Conservation (phyloP, 768 basidiomycete species). For the Basidioascus undulatus region DNA sequence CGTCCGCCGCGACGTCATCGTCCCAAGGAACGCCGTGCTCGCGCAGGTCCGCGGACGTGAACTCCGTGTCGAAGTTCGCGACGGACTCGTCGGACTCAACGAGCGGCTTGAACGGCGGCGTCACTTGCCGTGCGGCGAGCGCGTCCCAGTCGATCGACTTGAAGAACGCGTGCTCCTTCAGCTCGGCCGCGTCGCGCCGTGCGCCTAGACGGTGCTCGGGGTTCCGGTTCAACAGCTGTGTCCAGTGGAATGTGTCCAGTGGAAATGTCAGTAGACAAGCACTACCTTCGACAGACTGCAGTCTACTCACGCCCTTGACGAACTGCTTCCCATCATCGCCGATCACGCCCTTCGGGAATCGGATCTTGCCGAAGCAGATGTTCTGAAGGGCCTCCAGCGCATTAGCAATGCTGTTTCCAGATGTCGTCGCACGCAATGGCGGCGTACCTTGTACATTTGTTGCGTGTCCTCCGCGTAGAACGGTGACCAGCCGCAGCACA, state of each 20-base stretch:
- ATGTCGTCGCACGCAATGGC: too few species aligned
- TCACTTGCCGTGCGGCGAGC: constrained; percentile 62
- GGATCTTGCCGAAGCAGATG: constrained; percentile 94
- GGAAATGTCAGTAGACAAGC: background rate
- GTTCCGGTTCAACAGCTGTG: constrained; percentile 83
- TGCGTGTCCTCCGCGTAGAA: constrained; percentile 99
- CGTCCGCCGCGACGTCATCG: constrained; percentile 21
- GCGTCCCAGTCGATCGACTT: constrained; percentile 72
- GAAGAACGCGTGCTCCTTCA: constrained; percentile 94
- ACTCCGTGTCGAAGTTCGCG: constrained; percentile 95
- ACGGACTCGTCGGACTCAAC: constrained; percentile 97
- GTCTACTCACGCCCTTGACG: constrained; percentile 68
- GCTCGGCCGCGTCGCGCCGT: constrained; percentile 64
- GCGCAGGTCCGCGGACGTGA: constrained; percentile 72
- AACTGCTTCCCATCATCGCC: constrained; percentile 96
- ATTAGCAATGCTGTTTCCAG: too few species aligned
- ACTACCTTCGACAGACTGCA: background rate
- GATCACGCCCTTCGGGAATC: constrained; percentile 90
- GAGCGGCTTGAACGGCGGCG: constrained; percentile 90
- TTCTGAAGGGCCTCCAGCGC: too few species aligned
- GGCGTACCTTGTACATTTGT: constrained; percentile 77
- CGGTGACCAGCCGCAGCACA: constrained; percentile 99
- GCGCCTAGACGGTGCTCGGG: constrained; percentile 94
- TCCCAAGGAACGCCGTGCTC: constrained; percentile 32
- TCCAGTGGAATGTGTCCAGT: background rate